Evolutionary conservation across 1,139 yeast genomes (phyloP).

Genomic region (Pichia sp.): DNA sequence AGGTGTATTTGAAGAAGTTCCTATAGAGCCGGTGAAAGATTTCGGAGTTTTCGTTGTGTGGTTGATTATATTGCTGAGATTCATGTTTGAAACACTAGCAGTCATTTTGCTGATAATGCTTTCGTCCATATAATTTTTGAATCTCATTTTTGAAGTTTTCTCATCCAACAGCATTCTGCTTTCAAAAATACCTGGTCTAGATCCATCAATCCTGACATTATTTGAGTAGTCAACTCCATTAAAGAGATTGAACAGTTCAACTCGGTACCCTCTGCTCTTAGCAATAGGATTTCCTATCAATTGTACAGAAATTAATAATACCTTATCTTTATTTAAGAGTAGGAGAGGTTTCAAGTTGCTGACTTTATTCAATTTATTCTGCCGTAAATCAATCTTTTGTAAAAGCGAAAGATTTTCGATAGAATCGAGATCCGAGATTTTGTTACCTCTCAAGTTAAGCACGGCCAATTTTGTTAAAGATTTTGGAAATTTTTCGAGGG

Average conservation of each 20-base stretch:
- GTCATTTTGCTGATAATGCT: slow-evolving; percentile 33
- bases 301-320: slow-evolving; percentile 26
- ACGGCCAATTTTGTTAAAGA: slow-evolving; percentile 43
- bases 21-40: not conserved
- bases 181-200: slow-evolving; percentile 63
- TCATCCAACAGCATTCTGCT: slow-evolving; percentile 50
- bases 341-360: slow-evolving; percentile 37
- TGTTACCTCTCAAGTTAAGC: slow-evolving; percentile 54
- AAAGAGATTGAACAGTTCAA: slow-evolving; percentile 49
- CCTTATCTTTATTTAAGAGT: slow-evolving; percentile 28
- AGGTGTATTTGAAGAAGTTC: not conserved
- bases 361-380: slow-evolving; percentile 42
- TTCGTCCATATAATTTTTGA: slow-evolving; percentile 42
- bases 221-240: slow-evolving; percentile 52
- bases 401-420: slow-evolving; percentile 44
- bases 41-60: slow-evolving; percentile 2
- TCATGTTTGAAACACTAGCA: slow-evolving; percentile 34
- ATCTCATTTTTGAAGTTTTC: slow-evolving; percentile 42
- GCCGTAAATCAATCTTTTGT: slow-evolving; percentile 56
- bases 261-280: slow-evolving; percentile 43
- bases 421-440: slow-evolving; percentile 43
- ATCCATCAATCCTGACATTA: slow-evolving; percentile 53
- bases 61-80: slow-evolving; percentile 25
- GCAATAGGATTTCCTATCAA: slow-evolving; percentile 44
- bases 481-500: slow-evolving; percentile 39